Conservation (phyloP, 2,329 filamentous ascomycete species). For the Sporothrix schenckii region DNA sequence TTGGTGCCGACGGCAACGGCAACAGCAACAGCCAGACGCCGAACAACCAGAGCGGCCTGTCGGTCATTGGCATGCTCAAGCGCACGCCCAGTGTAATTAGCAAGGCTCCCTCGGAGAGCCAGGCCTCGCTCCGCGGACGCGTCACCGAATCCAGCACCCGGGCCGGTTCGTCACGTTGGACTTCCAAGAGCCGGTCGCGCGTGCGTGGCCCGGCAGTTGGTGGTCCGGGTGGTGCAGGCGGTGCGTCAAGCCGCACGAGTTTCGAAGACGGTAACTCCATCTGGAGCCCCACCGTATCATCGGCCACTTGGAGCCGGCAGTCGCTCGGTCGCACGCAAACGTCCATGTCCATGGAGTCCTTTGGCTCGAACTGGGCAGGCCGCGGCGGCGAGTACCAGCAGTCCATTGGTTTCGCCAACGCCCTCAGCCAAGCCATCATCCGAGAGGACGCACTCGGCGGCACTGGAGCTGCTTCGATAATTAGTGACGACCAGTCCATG, state of each 20-base stretch:
- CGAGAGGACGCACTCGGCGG: constrained; percentile 69
- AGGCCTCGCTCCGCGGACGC: constrained; percentile 70
- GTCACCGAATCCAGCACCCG: constrained; percentile 59
- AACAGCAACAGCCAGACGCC: constrained; percentile 39
- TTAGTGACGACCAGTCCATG: constrained; percentile 44
- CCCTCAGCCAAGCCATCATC: constrained; percentile 93
- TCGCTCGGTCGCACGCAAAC: constrained; percentile 89
- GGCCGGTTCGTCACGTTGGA: constrained; percentile 68
- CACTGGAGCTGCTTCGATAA: constrained; percentile 51
- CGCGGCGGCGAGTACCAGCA: constrained; percentile 85
- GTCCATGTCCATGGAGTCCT: constrained; percentile 89
- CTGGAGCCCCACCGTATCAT: constrained; percentile 82
- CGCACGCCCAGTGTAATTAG: constrained; percentile 88
- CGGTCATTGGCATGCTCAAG: constrained; percentile 76
- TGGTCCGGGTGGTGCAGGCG: not conserved
- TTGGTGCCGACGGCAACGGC: constrained; percentile 64
- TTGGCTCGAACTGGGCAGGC: constrained; percentile 66
- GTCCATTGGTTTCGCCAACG: constrained; percentile 96
- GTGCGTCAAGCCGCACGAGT: constrained; percentile 79
- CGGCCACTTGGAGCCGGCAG: constrained; percentile 95
- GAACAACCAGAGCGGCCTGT: constrained; percentile 65
- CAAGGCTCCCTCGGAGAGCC: constrained; percentile 85
- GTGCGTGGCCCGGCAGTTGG: constrained; percentile 52
- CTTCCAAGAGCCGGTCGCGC: constrained; percentile 81
- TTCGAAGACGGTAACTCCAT: constrained; percentile 87